Conservation (phyloP, 495 filamentous ascomycete species). For the Umbilicaria muhlenbergii region DNA sequence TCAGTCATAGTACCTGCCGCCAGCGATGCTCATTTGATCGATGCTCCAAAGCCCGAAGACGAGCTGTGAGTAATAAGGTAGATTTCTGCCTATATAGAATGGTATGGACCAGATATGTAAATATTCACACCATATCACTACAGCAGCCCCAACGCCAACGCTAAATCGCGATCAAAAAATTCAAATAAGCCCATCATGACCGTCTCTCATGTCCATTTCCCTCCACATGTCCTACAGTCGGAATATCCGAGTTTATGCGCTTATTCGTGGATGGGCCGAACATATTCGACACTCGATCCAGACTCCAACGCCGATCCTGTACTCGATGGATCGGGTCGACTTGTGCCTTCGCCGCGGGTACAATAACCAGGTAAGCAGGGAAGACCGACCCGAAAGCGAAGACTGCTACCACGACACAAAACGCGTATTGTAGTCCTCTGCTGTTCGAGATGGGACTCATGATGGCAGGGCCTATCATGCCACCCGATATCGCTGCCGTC, state of each 20-base stretch:
- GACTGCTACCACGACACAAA: slow-evolving; percentile 39
- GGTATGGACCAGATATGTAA: too few relatives aligned
- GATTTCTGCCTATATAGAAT: neutral
- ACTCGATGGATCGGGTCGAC: slow-evolving; percentile 34
- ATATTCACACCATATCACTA: too few relatives aligned
- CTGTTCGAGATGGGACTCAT: slow-evolving; percentile 23
- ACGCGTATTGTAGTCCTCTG: slow-evolving; percentile 30
- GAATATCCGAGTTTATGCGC: neutral
- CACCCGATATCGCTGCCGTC: slow-evolving; percentile 40
- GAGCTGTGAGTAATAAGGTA: neutral
- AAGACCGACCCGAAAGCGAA: slow-evolving; percentile 41
- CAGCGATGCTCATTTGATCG: too few relatives aligned
- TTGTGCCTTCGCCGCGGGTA: slow-evolving; percentile 41
- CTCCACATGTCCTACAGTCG: neutral
- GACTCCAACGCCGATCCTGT: neutral
- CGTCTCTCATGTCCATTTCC: too few relatives aligned
- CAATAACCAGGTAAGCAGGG: slow-evolving; percentile 42
- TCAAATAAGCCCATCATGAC: too few relatives aligned
- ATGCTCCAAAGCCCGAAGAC: too few relatives aligned
- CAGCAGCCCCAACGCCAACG: too few relatives aligned
- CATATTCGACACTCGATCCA: neutral
- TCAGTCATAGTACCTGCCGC: too few relatives aligned
- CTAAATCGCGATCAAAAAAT: too few relatives aligned
- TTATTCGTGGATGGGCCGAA: neutral
- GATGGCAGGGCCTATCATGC: slow-evolving; percentile 39